These are phyloP conservation scores for Diospyros lotus DNA, from an alignment of 148 eudicot genomes.

Conservation along the genomic window DNA sequence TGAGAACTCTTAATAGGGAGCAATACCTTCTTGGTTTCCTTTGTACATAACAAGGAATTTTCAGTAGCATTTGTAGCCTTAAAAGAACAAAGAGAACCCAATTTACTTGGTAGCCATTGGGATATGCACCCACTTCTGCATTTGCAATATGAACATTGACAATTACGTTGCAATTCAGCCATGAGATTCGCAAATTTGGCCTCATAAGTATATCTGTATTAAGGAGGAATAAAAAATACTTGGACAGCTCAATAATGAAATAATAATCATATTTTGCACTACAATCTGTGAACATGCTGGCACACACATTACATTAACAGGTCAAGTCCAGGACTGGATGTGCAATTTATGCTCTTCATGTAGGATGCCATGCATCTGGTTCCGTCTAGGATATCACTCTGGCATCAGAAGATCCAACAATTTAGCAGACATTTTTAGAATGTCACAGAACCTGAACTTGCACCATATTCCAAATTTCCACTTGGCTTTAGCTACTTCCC, in stretches of 20 bases:
- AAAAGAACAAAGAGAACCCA: no score
- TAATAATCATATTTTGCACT: no score
- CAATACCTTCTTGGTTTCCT: neutral
- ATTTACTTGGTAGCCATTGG: no score
- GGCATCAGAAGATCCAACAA: neutral
- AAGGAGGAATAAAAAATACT: neutral
- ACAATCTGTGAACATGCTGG: no score
- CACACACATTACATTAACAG: no score
- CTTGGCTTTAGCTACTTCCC: neutral
- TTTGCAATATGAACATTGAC: neutral
- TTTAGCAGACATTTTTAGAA: neutral
- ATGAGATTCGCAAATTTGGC: neutral
- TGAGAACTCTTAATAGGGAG: neutral
- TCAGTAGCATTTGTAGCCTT: neutral
- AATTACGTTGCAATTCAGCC: neutral
- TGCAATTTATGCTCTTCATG: no score
- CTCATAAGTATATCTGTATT: neutral
- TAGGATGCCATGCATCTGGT: no score
- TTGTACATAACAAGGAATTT: neutral
- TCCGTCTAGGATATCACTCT: no score
- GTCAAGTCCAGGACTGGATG: no score
- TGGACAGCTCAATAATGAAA: neutral
- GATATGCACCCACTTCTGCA: neutral
- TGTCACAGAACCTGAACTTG: neutral
- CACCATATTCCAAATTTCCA: neutral